Evolutionary conservation across 306 rosid species (phyloP).

Genomic region (Trifolium fragiferum): DNA sequence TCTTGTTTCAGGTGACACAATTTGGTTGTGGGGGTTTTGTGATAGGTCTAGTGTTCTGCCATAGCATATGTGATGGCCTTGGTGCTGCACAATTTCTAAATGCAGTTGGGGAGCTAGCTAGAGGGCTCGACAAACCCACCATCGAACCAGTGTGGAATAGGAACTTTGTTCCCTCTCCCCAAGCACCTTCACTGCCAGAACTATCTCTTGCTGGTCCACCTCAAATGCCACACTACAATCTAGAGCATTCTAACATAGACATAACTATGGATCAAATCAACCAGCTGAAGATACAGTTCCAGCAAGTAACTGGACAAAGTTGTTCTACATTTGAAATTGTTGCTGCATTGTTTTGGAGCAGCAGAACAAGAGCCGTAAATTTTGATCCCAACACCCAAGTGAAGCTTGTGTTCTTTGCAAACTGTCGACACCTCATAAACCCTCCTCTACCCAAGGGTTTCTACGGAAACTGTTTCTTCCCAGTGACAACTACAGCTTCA

Average conservation of each 20-base stretch:
- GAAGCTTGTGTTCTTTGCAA: conserved; percentile 71
- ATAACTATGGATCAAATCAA: conserved; percentile 52
- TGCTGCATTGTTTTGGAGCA: conserved; percentile 67
- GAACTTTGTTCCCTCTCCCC: conserved; percentile 50
- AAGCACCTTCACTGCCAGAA: neutral
- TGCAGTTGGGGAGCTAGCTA: conserved; percentile 70
- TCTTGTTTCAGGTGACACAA: conserved; percentile 61
- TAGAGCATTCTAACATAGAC: conserved; percentile 61
- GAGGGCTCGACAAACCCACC: conserved; percentile 54
- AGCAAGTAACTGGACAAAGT: conserved; percentile 47
- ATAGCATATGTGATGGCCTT: conserved; percentile 80
- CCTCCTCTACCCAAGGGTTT: conserved; percentile 79
- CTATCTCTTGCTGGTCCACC: neutral
- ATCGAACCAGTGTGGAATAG: conserved; percentile 67
- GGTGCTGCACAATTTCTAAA: conserved; percentile 89
- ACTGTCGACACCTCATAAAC: conserved; percentile 66
- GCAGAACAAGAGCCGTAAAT: conserved; percentile 59
- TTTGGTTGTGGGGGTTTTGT: conserved; percentile 79
- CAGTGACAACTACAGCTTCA: conserved; percentile 50
- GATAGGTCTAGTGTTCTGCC: conserved; percentile 75
- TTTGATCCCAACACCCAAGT: conserved; percentile 24
- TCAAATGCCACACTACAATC: conserved; percentile 44
- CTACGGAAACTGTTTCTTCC: conserved; percentile 90
- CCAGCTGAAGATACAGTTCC: conserved; percentile 52
- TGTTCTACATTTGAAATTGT: conserved; percentile 76